These are phyloP conservation scores for Alternaria dauci DNA, from an alignment of 2,329 filamentous ascomycete genomes.

Conservation along the genomic window DNA sequence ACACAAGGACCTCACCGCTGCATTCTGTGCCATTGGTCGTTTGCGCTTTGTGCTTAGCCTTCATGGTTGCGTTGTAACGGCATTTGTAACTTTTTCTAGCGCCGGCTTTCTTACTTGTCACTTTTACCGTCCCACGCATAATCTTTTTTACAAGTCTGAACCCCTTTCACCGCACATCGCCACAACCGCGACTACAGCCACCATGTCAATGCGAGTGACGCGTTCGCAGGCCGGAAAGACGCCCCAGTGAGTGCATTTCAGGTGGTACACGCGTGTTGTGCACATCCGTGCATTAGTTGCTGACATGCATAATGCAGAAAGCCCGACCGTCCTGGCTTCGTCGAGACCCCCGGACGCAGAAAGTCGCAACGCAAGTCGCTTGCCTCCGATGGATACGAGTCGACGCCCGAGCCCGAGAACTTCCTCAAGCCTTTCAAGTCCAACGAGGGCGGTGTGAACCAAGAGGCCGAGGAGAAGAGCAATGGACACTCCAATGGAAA, in stretches of 20 bases:
- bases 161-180: conserved; percentile 27
- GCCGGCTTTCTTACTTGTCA: neutral
- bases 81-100: conserved; percentile 6
- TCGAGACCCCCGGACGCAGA: conserved; percentile 58
- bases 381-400: conserved; percentile 39
- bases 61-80: conserved; percentile 22
- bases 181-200: conserved; percentile 21
- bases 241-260: conserved; percentile 51
- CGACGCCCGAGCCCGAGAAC: conserved; percentile 48
- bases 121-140: neutral
- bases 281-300: conserved; percentile 13
- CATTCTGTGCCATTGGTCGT: conserved; percentile 19
- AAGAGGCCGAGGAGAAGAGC: conserved; percentile 33
- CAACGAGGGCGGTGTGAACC: conserved; percentile 9
- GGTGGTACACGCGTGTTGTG: neutral
- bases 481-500: conserved; percentile 49
- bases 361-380: conserved; percentile 55
- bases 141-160: conserved; percentile 5
- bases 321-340: conserved; percentile 55
- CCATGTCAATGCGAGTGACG: conserved; percentile 54
- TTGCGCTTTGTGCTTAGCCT: neutral
- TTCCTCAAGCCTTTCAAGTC: conserved; percentile 21
- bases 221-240: conserved; percentile 60
- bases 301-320: conserved; percentile 46
- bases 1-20: conserved; percentile 18